Evolutionary conservation across 805 yeast genomes (phyloP).

Genomic region (Priceomyces castillae): DNA sequence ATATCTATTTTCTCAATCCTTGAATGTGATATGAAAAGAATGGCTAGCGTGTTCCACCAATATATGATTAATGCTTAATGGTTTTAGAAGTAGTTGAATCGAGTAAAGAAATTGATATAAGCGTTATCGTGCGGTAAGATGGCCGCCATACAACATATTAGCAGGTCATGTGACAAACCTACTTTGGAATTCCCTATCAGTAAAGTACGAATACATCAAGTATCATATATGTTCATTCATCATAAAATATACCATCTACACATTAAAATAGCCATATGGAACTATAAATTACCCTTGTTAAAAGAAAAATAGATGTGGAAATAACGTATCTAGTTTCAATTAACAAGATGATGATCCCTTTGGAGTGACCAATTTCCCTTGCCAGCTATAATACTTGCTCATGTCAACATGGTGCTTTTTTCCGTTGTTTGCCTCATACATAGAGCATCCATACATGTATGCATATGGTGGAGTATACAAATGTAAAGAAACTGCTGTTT

Average conservation of each 20-base stretch:
- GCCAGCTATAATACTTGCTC: slow-evolving; percentile 61
- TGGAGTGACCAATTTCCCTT: slow-evolving; percentile 43
- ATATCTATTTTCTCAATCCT: no score
- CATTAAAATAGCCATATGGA: not conserved
- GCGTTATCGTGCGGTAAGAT: no score
- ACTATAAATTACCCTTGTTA: not conserved
- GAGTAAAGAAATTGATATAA: no score
- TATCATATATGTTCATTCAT: not conserved
- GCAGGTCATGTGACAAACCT: no score
- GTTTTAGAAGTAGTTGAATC: not conserved
- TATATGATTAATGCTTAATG: not conserved
- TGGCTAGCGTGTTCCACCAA: no score
- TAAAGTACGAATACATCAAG: no score
- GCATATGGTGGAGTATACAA: slow-evolving; percentile 79
- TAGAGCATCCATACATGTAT: slow-evolving; percentile 51
- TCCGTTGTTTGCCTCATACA: slow-evolving; percentile 50
- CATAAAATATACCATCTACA: not conserved
- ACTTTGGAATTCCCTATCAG: no score
- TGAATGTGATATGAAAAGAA: no score
- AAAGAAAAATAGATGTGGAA: no score
- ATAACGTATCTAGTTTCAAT: not conserved
- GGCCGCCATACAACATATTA: no score
- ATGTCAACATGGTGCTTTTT: slow-evolving; percentile 53
- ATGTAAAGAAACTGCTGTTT: slow-evolving; percentile 61
- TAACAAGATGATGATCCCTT: slow-evolving; percentile 15